Evolutionary conservation across 176 grass and related monocot species (phyloP).

Genomic region (Neostapfia colusana): DNA sequence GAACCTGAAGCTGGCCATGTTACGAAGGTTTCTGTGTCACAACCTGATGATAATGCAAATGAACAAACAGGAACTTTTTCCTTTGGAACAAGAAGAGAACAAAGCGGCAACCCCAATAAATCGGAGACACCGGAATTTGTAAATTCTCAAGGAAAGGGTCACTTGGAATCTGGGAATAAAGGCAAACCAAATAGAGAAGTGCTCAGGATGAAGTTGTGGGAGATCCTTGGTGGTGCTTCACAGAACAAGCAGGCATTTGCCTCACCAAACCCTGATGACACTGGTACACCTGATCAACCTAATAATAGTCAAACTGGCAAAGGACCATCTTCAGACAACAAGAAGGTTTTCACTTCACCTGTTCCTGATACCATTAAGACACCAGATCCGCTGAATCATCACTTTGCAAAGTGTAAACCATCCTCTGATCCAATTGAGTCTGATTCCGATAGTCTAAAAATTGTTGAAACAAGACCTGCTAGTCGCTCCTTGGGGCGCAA

Average conservation of each 20-base stretch:
- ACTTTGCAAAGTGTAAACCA: constrained; percentile 57
- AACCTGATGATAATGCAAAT: constrained; percentile 34
- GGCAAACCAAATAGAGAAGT: constrained; percentile 46
- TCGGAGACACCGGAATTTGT: constrained; percentile 41
- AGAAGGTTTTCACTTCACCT: constrained; percentile 49
- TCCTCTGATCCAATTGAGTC: constrained; percentile 84
- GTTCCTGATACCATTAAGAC: constrained; percentile 54
- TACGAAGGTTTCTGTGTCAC: constrained; percentile 43
- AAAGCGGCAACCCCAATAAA: constrained; percentile 41
- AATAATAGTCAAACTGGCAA: constrained; percentile 49
- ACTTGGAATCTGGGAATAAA: constrained; percentile 43
- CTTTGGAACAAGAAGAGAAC: constrained; percentile 49
- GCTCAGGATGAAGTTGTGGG: constrained; percentile 77
- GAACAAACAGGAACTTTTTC: constrained; percentile 51
- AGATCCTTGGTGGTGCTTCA: constrained; percentile 80
- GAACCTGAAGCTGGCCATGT: constrained; percentile 42
- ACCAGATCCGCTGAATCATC: constrained; percentile 42
- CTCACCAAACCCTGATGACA: constrained; percentile 41
- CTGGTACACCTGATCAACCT: constrained; percentile 28
- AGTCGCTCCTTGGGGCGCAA: constrained; percentile 51
- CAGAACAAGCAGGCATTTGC: constrained; percentile 63
- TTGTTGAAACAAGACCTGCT: constrained; percentile 60
- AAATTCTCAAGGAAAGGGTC: constrained; percentile 36
- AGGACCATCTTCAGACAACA: constrained; percentile 48
- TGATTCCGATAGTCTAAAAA: constrained; percentile 69